Evolutionary conservation across 1,284 basidiomycete species (phyloP), one percentile per base, ranked within the genome.

Genomic region (Trichosporon faecale): DNA sequence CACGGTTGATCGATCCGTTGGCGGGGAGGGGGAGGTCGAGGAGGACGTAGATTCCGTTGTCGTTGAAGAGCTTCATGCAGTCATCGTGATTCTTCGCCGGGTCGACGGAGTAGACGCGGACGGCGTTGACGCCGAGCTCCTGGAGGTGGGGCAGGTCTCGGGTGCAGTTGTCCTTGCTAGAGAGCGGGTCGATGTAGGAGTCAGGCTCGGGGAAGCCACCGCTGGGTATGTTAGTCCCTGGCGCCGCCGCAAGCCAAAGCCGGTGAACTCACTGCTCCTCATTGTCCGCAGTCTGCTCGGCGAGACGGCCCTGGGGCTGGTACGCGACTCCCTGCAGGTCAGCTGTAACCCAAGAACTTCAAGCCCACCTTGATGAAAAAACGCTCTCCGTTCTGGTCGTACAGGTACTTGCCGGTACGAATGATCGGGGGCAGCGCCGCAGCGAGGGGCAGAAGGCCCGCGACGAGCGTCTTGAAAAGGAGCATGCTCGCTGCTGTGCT

Each of bases 31-130:
- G 88, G 64, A 96, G 86, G 81, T 96, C 94, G 73, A 96, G 89
- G 90, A 96, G 90, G 67, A 92, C 88, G 82, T 96, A 96, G 73
- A 96, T 96, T 49, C 91, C 91, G 52, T 92, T 92, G 49, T 85
- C 84, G 77, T 89, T 90, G 70, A 97, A 86, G 8, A 88, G 83
- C 63, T 84, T 84, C 94, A 97, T 96, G 82, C 94, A 97, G 0
- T 84, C 85, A 79, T 94, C 92, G 76, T 97, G 94, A 82, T 95
- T 90, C 70, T 90, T 83, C 33, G 89, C 86, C 0, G 92, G 88
- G 80, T 95, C 88, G 75, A 95, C 93, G 71, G 89, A 91, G 86
- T 95, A 95, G 3, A 91, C 90, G 70, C 94, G 90, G 66, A 96
- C 86, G 46, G 91, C 86, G 73, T 86, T 86, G 75, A 86, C 81